phyloP scores from a whole-genome alignment of 176 grass and related monocot genomes.

The Triticum monococcum region DNA sequence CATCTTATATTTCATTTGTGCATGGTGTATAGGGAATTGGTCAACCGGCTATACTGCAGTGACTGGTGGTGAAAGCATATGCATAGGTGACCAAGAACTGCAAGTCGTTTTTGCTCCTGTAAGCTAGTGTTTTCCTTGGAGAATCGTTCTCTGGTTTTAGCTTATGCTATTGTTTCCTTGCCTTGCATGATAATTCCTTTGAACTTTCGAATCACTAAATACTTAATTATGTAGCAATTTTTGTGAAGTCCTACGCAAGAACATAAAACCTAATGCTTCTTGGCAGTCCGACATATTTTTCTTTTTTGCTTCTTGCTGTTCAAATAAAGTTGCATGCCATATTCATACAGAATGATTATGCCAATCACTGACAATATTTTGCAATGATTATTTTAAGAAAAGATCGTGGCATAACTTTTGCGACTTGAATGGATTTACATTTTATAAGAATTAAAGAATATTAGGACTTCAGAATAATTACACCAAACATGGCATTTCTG shows the following conservation, averaged over 20 bases:
- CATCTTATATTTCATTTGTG: slow-evolving; percentile 27
- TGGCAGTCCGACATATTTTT: not conserved
- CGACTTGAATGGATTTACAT: not conserved
- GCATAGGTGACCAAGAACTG: slow-evolving; percentile 66
- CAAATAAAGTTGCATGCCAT: slow-evolving; percentile 10
- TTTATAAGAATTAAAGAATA: not conserved
- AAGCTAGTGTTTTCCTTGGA: slow-evolving; percentile 30
- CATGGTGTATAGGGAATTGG: slow-evolving; percentile 69
- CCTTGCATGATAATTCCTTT: slow-evolving; percentile 5
- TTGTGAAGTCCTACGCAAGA: not conserved
- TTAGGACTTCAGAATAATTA: not conserved
- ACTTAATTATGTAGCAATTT: not conserved
- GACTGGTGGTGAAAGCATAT: slow-evolving; percentile 78
- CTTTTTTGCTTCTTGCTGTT: not conserved
- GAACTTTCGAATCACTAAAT: not conserved
- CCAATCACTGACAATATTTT: not conserved
- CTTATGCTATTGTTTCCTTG: not conserved
- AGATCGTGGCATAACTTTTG: not conserved
- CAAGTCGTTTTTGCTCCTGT: slow-evolving; percentile 84
- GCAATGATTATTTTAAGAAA: not conserved
- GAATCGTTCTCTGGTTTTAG: not conserved
- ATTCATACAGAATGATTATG: not conserved
- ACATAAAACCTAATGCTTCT: not conserved
- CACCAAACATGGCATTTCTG: not conserved
- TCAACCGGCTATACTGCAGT: slow-evolving; percentile 40